These are phyloP conservation scores for Hevea brasiliensis DNA, from an alignment of 345 rosid species.

Conservation along the genomic window DNA sequence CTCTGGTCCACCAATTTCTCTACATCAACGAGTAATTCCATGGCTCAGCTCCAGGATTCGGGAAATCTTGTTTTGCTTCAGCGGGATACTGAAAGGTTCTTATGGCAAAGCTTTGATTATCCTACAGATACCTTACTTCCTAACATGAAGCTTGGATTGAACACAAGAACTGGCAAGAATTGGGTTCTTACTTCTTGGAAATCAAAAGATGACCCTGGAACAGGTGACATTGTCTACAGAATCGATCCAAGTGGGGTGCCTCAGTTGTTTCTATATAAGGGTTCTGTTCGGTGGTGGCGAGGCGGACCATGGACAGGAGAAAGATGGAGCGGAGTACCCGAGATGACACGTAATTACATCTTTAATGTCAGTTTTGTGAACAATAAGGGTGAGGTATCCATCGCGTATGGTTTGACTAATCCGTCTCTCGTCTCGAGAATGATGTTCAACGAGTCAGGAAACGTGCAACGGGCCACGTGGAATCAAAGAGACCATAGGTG, in stretches of 20 bases:
- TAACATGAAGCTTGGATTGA: constrained; percentile 27
- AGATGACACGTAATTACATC: constrained; percentile 42
- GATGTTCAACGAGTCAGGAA: constrained; percentile 54
- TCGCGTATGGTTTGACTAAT: constrained; percentile 29
- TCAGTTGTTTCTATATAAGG: constrained; percentile 48
- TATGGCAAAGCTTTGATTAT: constrained; percentile 44
- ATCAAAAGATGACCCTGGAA: constrained; percentile 27
- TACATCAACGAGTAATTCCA: not conserved
- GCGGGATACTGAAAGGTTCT: not conserved
- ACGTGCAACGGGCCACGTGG: constrained; percentile 49
- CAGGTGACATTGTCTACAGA: constrained; percentile 13
- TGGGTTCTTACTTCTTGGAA: constrained; percentile 32
- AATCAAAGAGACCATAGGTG: constrained; percentile 38
- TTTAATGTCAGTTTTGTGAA: constrained; percentile 31
- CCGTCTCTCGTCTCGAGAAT: constrained; percentile 45
- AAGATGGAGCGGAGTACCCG: constrained; percentile 71
- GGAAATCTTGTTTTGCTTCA: constrained; percentile 29
- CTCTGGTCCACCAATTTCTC: constrained; percentile 12
- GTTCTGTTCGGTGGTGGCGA: constrained; percentile 40
- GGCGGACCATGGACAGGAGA: constrained; percentile 60
- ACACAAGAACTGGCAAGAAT: constrained; percentile 15
- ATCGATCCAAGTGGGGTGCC: constrained; percentile 44
- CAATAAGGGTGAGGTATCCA: constrained; percentile 36
- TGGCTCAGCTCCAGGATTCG: constrained; percentile 30
- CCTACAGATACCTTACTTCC: constrained; percentile 34